Evolutionary conservation across 768 basidiomycete genomes (phyloP).

Genomic region (Mycena galericulata): DNA sequence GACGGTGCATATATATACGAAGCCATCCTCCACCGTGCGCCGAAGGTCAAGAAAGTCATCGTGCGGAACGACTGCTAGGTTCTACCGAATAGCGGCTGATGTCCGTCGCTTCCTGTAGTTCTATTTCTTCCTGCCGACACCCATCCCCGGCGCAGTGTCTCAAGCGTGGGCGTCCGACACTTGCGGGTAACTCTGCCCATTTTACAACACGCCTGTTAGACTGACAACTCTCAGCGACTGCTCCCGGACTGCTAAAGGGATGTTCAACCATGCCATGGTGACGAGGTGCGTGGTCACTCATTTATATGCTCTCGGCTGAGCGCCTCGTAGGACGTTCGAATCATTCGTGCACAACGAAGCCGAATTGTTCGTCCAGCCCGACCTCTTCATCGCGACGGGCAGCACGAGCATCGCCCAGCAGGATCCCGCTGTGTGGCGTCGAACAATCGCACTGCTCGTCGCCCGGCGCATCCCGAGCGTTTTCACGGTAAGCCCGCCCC

Average conservation of each 20-base stretch:
- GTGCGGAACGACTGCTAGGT: background rate
- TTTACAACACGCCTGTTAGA: background rate
- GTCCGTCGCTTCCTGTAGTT: background rate
- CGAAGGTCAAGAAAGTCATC: conserved; percentile 1
- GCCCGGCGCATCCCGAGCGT: conserved; percentile 17
- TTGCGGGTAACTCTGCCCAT: conserved; percentile 11
- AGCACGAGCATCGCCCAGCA: background rate
- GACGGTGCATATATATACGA: conserved; percentile 1
- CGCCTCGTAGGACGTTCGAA: conserved; percentile 7
- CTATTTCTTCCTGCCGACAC: conserved; percentile 4
- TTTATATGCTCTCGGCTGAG: background rate
- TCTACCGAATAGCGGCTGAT: background rate
- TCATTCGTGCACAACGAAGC: conserved; percentile 22
- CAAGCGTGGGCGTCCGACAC: background rate
- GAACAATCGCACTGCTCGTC: conserved; percentile 18
- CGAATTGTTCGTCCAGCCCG: conserved; percentile 17
- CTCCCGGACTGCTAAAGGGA: background rate
- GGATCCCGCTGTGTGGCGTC: conserved; percentile 12
- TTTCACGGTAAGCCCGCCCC: conserved; percentile 12
- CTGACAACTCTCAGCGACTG: conserved; percentile 12
- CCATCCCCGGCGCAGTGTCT: background rate
- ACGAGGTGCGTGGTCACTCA: conserved; percentile 1
- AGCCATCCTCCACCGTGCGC: conserved; percentile 20
- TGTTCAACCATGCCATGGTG: conserved; percentile 1
- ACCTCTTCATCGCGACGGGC: conserved; percentile 18